Conservation (phyloP, 2,329 filamentous ascomycete genomes). For the Fusarium armeniacum region DNA sequence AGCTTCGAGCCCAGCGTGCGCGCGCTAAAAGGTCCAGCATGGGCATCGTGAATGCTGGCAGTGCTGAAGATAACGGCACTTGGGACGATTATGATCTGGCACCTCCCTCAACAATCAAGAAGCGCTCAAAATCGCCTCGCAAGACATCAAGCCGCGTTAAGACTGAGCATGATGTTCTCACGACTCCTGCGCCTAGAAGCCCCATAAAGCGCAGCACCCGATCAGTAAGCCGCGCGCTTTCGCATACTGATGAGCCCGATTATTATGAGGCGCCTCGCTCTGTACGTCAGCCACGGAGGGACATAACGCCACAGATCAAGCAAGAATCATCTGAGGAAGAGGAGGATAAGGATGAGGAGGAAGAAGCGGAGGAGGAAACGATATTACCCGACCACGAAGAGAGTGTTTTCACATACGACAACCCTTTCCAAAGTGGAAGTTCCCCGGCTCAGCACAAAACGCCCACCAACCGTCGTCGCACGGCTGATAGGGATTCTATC, state of each 20-base stretch:
- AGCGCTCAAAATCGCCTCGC: slow-evolving; percentile 68
- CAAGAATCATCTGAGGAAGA: slow-evolving; percentile 64
- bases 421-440: slow-evolving; percentile 90
- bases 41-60: slow-evolving; percentile 81
- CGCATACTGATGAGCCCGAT: slow-evolving; percentile 64
- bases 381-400: slow-evolving; percentile 58
- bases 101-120: slow-evolving; percentile 64
- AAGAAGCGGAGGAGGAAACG: slow-evolving; percentile 48
- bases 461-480: slow-evolving; percentile 64
- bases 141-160: slow-evolving; percentile 67
- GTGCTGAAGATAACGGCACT: slow-evolving; percentile 74
- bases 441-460: slow-evolving; percentile 70
- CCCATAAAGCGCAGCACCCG: slow-evolving; percentile 69
- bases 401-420: slow-evolving; percentile 87
- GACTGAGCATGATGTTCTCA: slow-evolving; percentile 64
- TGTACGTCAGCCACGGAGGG: slow-evolving; percentile 65
- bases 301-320: slow-evolving; percentile 67
- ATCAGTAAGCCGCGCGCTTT: slow-evolving; percentile 67
- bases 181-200: slow-evolving; percentile 57
- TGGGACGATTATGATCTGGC: slow-evolving; percentile 72
- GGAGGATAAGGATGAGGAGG: slow-evolving; percentile 53
- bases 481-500: slow-evolving; percentile 59
- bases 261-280: slow-evolving; percentile 58
- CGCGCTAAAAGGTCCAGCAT: slow-evolving; percentile 87
- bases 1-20: slow-evolving; percentile 80